Conservation (phyloP, 1,284 basidiomycete genomes). For the Pseudozyma sp. region DNA sequence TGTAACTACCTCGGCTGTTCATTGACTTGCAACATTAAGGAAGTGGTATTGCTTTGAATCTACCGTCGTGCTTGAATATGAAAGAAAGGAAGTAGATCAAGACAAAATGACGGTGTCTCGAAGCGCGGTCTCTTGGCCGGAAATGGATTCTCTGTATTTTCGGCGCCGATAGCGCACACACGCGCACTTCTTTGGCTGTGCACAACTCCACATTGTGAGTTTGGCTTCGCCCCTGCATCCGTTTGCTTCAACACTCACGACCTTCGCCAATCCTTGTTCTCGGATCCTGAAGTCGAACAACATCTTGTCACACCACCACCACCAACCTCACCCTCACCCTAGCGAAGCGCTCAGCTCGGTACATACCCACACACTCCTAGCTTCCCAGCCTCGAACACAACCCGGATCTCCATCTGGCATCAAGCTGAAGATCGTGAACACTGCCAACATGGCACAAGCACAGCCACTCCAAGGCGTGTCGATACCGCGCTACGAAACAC, state of each 20-base stretch:
- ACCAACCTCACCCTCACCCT: neutral
- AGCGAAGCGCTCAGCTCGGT: neutral
- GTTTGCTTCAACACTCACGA: neutral
- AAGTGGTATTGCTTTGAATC: too few species aligned
- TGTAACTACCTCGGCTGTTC: too few species aligned
- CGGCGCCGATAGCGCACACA: neutral
- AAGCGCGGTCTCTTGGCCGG: too few species aligned
- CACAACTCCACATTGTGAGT: neutral
- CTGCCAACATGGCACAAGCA: conserved; percentile 33
- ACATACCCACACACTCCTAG: neutral
- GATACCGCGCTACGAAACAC: conserved; percentile 59
- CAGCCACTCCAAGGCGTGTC: conserved; percentile 66
- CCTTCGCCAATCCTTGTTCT: neutral
- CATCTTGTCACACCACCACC: neutral
- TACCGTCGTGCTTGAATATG: too few species aligned
- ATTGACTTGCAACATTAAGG: too few species aligned
- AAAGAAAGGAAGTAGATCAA: too few species aligned
- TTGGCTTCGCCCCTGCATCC: conserved; percentile 6
- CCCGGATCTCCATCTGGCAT: neutral
- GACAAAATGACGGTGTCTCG: too few species aligned
- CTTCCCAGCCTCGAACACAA: neutral
- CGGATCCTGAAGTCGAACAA: neutral
- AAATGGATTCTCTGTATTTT: too few species aligned
- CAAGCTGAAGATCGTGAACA: too few species aligned
- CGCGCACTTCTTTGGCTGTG: neutral